Evolutionary conservation across 2,329 filamentous ascomycete genomes (phyloP), one percentile per base, ranked within the genome.

Genomic region (Pseudocercospora fuligena): DNA sequence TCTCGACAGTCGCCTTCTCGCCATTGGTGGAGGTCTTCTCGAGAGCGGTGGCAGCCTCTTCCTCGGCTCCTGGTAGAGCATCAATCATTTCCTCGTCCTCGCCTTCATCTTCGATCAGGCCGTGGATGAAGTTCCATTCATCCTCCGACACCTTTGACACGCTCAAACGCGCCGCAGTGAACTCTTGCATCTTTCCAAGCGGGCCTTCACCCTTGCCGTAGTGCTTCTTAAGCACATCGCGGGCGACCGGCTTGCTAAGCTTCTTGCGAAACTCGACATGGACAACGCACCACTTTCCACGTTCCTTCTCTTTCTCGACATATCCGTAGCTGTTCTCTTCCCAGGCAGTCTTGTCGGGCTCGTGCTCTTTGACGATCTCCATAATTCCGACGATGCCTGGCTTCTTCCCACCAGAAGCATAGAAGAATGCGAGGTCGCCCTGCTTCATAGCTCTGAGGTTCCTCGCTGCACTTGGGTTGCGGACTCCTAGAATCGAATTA

Each of bases 351-450:
- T 90, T 81, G 74, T 99, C 95, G 8, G 92, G 86, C 1, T 90
- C 90, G 71, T 92, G 91, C 76, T 97, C 94, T 70, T 88, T 85
- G 16, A 96, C 93, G 69, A 99, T 91, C 74, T 95, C 91, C 69
- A 77, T 74, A 62, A 74, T 73, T n/a, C 74, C 75, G 1, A 90
- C 93, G 56, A 98, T 93, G 2, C 92, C 94, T 0, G 94, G 93
- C 25, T 90, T 87, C 77, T 96, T 97, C 80, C 92, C 95, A 74
- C 95, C 97, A 56, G 92, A 97, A 80, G 97, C 94, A 77, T 98
- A 98, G 82, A 99, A 98, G 82, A 99, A 98, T 27, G 93, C 94
- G 33, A 94, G 84, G 76, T 99, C 95, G 60, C 94, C 94, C 64
- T 89, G 89, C 73, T 92, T 93, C 95, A 99, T 99, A 8, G 89